These are phyloP conservation scores for Escovopsis sp. DNA, from an alignment of 2,329 filamentous ascomycete species.

Conservation along the genomic window DNA sequence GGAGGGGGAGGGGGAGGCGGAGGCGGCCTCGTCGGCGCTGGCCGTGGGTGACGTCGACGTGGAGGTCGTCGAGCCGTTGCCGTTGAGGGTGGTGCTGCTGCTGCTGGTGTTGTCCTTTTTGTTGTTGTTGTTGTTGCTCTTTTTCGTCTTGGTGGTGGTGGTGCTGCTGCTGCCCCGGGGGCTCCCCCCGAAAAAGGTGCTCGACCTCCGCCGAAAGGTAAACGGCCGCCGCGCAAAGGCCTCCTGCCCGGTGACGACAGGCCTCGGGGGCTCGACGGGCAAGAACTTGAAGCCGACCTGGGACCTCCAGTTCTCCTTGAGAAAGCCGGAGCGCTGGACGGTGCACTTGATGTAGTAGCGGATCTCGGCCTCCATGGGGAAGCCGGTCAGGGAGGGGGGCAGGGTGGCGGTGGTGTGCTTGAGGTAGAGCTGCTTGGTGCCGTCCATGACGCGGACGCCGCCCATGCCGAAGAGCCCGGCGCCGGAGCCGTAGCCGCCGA, in stretches of 20 bases:
- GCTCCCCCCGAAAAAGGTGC: constrained; percentile 3
- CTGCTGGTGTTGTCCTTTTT: constrained; percentile 11
- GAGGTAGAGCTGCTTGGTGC: constrained; percentile 45
- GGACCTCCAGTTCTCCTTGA: constrained; percentile 75
- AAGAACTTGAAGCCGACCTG: constrained; percentile 66
- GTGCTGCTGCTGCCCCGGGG: constrained; percentile 23
- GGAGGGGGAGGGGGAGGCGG: constrained; percentile 19
- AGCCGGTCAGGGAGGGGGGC: constrained; percentile 77
- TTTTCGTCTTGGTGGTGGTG: constrained; percentile 13
- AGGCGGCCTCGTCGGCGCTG: too few species aligned
- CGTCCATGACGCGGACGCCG: constrained; percentile 45
- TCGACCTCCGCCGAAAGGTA: constrained; percentile 25
- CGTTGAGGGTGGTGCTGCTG: too few species aligned
- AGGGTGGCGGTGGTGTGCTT: constrained; percentile 71
- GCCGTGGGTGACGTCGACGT: too few species aligned
- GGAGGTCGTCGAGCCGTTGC: too few species aligned
- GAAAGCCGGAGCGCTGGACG: constrained; percentile 70
- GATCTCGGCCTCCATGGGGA: constrained; percentile 77
- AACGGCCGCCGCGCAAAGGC: constrained; percentile 66
- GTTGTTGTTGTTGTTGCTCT: constrained; percentile 16
- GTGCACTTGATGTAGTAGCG: constrained; percentile 95
- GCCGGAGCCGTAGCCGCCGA: constrained; percentile 33
- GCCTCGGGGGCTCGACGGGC: constrained; percentile 78
- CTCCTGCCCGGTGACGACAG: constrained; percentile 52
- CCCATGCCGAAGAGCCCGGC: constrained; percentile 31